Evolutionary conservation across 2,329 filamentous ascomycete genomes (phyloP).

Genomic region (Phyllosticta citribraziliensis): DNA sequence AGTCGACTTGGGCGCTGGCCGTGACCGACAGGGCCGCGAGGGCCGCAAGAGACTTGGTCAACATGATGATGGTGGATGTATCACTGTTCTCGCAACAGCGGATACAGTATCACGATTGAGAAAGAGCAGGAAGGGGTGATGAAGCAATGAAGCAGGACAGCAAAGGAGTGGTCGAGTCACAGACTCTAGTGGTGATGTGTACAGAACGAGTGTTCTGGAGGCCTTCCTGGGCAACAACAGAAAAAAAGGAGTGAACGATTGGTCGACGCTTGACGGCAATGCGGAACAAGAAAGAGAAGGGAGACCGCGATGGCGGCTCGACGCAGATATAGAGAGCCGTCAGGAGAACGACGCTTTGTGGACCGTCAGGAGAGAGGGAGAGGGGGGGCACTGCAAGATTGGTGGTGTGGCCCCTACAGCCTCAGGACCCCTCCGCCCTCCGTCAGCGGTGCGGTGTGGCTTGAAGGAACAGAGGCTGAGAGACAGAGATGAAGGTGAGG

Average conservation of each 20-base stretch:
- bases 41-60: constrained; percentile 13
- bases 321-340: background rate
- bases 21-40: constrained; percentile 21
- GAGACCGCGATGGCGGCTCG: background rate
- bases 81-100: background rate
- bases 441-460: background rate
- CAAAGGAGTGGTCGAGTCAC: constrained; percentile 7
- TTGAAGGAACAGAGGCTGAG: background rate
- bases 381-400: background rate
- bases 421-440: background rate
- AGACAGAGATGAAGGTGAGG: background rate
- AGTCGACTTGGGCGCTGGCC: constrained; percentile 14
- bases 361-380: background rate
- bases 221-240: constrained; percentile 4
- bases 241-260: background rate
- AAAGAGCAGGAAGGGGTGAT: background rate
- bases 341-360: background rate
- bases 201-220: background rate
- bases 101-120: background rate
- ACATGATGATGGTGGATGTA: constrained; percentile 18
- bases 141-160: background rate
- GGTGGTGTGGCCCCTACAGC: background rate
- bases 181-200: constrained; percentile 1
- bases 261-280: background rate
- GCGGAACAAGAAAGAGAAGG: background rate